A percentile compares a stretch with the other conserved stretches of the same genome.
phyloP scores from a whole-genome alignment of 306 rosid species.

The Trichosanthes cucumerina region DNA sequence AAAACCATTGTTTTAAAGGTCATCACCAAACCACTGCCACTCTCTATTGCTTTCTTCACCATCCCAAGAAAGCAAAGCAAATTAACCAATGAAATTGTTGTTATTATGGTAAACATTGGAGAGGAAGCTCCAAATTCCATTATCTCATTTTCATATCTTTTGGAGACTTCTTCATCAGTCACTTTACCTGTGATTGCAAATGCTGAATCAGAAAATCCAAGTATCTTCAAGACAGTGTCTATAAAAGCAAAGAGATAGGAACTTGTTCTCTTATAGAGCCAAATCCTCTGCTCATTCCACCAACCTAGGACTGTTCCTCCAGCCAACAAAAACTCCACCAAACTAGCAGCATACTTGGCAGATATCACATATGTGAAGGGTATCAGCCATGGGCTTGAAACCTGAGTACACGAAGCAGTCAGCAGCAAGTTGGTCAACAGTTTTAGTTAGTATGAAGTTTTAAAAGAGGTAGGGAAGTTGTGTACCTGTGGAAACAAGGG shows the following conservation, averaged over 20 bases:
- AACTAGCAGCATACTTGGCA: constrained; percentile 27
- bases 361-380: constrained; percentile 57
- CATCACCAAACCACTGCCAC: constrained; percentile 17
- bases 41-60: constrained; percentile 26
- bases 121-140: constrained; percentile 86
- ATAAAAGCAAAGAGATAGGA: constrained; percentile 51
- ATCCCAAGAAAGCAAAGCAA: constrained; percentile 42
- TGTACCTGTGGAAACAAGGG: constrained; percentile 63
- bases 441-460: background rate
- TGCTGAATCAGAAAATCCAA: constrained; percentile 33
- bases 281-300: constrained; percentile 78
- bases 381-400: constrained; percentile 64
- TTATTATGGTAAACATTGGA: constrained; percentile 44
- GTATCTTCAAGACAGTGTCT: constrained; percentile 35
- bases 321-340: constrained; percentile 43
- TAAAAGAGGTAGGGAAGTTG: background rate
- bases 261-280: constrained; percentile 71
- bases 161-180: constrained; percentile 41
- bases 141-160: constrained; percentile 46
- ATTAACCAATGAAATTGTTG: constrained; percentile 56
- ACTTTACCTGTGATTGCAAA: constrained; percentile 64
- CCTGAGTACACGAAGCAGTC: constrained; percentile 27
- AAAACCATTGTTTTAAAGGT: constrained; percentile 29
- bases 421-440: background rate
- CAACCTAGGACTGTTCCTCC: constrained; percentile 69